Conservation (phyloP, 2,329 filamentous ascomycete genomes). For the Sclerotiophoma versabilis region DNA sequence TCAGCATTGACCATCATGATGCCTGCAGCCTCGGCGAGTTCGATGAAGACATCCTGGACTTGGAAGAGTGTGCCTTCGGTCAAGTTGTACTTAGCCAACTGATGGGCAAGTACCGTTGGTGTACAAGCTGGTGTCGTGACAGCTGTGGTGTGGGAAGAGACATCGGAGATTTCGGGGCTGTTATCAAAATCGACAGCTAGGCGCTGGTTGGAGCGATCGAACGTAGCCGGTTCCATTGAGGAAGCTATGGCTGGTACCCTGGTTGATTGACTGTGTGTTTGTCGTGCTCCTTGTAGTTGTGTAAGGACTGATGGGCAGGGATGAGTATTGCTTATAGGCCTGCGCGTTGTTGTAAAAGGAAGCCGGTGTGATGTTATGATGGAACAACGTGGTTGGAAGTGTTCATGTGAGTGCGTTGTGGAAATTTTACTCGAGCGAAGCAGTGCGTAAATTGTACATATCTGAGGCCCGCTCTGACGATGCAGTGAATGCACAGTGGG, state of each 20-base stretch:
- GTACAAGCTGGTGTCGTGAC: slow-evolving; percentile 12
- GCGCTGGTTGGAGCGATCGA: background rate
- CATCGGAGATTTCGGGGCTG: slow-evolving; percentile 2
- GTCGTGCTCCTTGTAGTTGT: background rate
- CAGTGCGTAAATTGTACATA: background rate
- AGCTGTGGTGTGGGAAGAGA: slow-evolving; percentile 18
- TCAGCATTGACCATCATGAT: slow-evolving; percentile 46
- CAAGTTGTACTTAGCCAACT: slow-evolving; percentile 29
- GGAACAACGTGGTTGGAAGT: background rate
- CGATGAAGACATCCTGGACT: slow-evolving; percentile 30
- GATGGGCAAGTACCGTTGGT: slow-evolving; percentile 19
- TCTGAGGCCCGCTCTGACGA: background rate
- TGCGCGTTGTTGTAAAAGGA: background rate
- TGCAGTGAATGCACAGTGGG: background rate
- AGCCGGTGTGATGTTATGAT: background rate
- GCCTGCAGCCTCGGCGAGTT: slow-evolving; percentile 39
- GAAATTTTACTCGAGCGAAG: background rate
- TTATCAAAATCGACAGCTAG: background rate
- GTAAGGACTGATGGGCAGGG: no score
- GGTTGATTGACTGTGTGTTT: background rate
- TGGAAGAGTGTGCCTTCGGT: slow-evolving; percentile 17
- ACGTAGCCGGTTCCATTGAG: background rate
- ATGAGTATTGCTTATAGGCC: background rate
- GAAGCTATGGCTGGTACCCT: background rate
- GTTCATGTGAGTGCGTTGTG: background rate